These are phyloP conservation scores for Xylaria flabelliformis DNA, from an alignment of 495 filamentous ascomycete genomes.

Conservation along the genomic window DNA sequence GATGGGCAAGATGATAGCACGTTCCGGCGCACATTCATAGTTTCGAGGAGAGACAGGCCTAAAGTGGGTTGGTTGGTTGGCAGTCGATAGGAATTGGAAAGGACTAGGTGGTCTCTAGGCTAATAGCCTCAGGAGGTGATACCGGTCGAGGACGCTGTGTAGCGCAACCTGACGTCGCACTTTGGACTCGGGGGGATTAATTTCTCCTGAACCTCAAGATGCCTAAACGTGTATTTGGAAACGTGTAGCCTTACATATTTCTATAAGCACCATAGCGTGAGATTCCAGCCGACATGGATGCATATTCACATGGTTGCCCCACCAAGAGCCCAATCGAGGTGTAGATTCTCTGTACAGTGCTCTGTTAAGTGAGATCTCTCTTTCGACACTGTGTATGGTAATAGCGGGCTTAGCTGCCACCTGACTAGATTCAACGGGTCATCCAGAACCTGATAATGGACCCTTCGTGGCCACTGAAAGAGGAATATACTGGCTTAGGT, in stretches of 20 bases:
- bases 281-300: background rate
- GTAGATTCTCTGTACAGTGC: background rate
- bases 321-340: slow-evolving; percentile 1
- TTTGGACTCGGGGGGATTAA: background rate
- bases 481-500: background rate
- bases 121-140: background rate
- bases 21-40: slow-evolving; percentile 34
- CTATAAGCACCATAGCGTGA: slow-evolving; percentile 14
- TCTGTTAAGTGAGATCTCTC: background rate
- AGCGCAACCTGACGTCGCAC: background rate
- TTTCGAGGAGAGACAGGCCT: background rate
- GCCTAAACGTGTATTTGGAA: background rate
- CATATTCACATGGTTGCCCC: slow-evolving; percentile 15
- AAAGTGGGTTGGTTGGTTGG: background rate
- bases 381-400: background rate
- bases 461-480: background rate
- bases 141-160: background rate
- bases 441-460: background rate
- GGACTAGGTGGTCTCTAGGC: background rate
- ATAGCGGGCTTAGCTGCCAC: background rate
- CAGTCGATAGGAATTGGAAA: background rate
- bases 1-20: slow-evolving; percentile 27
- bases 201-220: background rate
- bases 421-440: background rate
- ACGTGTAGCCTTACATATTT: slow-evolving; percentile 7